Conservation (phyloP, 805 yeast genomes). For the Priceomyces castillae region DNA sequence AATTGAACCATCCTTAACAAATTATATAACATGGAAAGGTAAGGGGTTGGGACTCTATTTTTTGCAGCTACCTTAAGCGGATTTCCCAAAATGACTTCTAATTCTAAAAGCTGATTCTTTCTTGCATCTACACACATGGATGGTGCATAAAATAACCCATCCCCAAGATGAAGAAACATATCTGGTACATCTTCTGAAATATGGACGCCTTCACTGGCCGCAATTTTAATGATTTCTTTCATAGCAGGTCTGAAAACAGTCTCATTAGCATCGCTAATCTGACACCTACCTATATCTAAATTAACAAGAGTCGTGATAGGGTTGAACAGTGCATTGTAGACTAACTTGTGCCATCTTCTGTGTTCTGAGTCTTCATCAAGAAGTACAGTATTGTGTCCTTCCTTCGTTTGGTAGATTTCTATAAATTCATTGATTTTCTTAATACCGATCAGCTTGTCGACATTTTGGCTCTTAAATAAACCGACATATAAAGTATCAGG, state of each 20-base stretch:
- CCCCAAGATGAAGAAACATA: conserved; percentile 49
- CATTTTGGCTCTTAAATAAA: conserved; percentile 14
- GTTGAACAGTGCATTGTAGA: conserved; percentile 36
- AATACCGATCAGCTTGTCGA: conserved; percentile 12
- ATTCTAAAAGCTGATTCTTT: conserved; percentile 37
- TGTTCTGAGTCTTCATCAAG: conserved; percentile 29
- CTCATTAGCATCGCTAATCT: conserved; percentile 31
- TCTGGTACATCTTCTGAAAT: conserved; percentile 50
- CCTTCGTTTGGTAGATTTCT: conserved; percentile 26
- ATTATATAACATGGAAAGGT: conserved; percentile 53
- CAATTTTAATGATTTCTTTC: conserved; percentile 63
- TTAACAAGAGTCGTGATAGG: conserved; percentile 33
- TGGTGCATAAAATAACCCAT: conserved; percentile 40
- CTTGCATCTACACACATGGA: conserved; percentile 40
- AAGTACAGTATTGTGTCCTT: conserved; percentile 20
- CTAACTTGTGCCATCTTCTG: conserved; percentile 40
- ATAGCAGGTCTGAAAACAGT: conserved; percentile 52
- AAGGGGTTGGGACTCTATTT: conserved; percentile 52
- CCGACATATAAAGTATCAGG: conserved; percentile 23
- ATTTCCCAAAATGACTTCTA: conserved; percentile 41
- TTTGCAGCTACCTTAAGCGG: conserved; percentile 37
- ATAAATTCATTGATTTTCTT: conserved; percentile 18
- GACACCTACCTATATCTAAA: conserved; percentile 35
- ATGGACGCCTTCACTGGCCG: conserved; percentile 63
- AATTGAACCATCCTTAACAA: conserved; percentile 62